phyloP scores from a whole-genome alignment of 495 filamentous ascomycete genomes.

The Glarea lozoyensis region DNA sequence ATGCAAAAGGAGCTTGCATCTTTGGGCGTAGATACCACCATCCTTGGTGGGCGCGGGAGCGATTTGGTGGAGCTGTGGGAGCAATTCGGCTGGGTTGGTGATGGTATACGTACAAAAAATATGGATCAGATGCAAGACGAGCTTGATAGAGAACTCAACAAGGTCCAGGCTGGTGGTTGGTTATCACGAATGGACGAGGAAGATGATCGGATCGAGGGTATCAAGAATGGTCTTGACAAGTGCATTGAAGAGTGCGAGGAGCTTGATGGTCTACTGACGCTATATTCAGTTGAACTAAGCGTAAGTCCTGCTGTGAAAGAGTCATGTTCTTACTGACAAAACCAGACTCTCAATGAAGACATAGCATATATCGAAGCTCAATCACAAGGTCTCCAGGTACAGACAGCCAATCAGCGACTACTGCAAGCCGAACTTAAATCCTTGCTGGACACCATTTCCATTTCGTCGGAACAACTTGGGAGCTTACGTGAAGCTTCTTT shows the following conservation, averaged over 20 bases:
- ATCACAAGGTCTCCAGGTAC: constrained; percentile 90
- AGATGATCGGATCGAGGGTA: constrained; percentile 75
- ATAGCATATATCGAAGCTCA: constrained; percentile 96
- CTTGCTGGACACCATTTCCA: constrained; percentile 78
- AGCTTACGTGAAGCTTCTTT: constrained; percentile 67
- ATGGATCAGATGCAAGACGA: constrained; percentile 78
- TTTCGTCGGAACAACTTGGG: constrained; percentile 63
- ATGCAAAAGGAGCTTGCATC: constrained; percentile 71
- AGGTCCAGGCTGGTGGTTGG: constrained; percentile 89
- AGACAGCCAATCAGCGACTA: constrained; percentile 93
- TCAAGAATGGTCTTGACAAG: constrained; percentile 76
- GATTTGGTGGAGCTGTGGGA: constrained; percentile 68
- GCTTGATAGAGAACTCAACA: constrained; percentile 77
- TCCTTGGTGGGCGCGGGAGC: constrained; percentile 57
- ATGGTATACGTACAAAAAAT: constrained; percentile 57
- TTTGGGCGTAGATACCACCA: constrained; percentile 59
- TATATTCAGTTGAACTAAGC: constrained; percentile 89
- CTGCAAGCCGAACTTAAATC: constrained; percentile 78
- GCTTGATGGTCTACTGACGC: constrained; percentile 81
- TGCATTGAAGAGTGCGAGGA: constrained; percentile 92
- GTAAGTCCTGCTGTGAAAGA: constrained; percentile 41
- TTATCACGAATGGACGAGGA: constrained; percentile 79
- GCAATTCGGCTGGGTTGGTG: constrained; percentile 86
- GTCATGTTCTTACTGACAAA: constrained; percentile 26
- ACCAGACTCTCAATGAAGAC: constrained; percentile 84